Evolutionary conservation across 2,329 filamentous ascomycete species (phyloP).

Genomic region (Penicillium corylophilum): DNA sequence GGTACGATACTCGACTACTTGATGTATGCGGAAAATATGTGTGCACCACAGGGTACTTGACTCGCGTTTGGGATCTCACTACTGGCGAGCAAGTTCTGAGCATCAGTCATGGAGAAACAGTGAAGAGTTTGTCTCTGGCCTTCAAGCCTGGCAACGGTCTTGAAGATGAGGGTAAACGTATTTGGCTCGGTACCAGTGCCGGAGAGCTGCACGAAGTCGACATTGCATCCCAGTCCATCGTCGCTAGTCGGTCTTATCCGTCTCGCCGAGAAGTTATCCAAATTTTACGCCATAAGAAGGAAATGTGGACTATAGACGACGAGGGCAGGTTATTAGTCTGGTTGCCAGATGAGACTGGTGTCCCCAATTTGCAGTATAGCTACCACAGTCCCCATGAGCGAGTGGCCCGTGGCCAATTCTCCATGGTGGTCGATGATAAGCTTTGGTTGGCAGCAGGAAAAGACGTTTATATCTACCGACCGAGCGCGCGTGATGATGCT

Average conservation of each 20-base stretch:
- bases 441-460: constrained; percentile 88
- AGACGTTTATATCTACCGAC: constrained; percentile 79
- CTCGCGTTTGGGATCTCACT: constrained; percentile 80
- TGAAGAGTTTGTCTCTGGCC: constrained; percentile 74
- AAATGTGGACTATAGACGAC: constrained; percentile 94
- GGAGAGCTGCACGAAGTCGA: constrained; percentile 92
- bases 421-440: constrained; percentile 78
- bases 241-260: constrained; percentile 71
- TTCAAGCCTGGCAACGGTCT: constrained; percentile 82
- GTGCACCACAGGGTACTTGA: constrained; percentile 83
- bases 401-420: constrained; percentile 79
- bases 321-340: constrained; percentile 83
- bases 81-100: constrained; percentile 81
- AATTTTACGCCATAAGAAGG: constrained; percentile 81
- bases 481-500: constrained; percentile 64
- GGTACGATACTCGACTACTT: constrained; percentile 82
- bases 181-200: constrained; percentile 88
- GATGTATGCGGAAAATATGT: constrained; percentile 85
- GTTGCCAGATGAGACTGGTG: constrained; percentile 71
- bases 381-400: constrained; percentile 69
- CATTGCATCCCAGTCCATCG: constrained; percentile 68
- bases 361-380: constrained; percentile 70
- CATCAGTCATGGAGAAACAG: constrained; percentile 77
- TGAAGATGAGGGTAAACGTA: constrained; percentile 72
- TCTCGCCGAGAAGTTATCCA: constrained; percentile 75